Evolutionary conservation across 2,329 filamentous ascomycete species (phyloP).

Genomic region (Teratosphaeriaceae sp.): DNA sequence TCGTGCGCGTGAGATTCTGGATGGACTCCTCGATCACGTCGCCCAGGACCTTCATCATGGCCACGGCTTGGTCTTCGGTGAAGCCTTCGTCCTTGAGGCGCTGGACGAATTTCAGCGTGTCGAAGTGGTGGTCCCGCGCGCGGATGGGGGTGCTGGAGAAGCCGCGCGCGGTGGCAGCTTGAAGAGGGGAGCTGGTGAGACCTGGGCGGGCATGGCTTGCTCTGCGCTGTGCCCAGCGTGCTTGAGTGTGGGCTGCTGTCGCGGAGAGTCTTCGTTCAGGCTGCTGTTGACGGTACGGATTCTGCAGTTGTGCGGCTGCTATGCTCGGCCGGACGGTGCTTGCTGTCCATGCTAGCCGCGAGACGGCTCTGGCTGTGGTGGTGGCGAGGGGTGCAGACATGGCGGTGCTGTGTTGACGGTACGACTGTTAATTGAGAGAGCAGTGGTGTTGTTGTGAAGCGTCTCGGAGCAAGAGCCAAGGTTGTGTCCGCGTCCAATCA

Average conservation of each 20-base stretch:
- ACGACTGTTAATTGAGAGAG: too few species aligned
- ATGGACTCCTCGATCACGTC: constrained; percentile 98
- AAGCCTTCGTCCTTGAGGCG: constrained; percentile 85
- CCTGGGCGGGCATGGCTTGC: not conserved
- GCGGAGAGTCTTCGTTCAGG: constrained; percentile 6
- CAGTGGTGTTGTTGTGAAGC: too few species aligned
- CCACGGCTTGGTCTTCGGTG: constrained; percentile 87
- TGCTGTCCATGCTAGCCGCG: constrained; percentile 6
- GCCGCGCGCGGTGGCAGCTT: constrained; percentile 15
- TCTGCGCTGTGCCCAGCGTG: constrained; percentile 6
- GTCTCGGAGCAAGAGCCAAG: too few species aligned
- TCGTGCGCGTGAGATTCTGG: constrained; percentile 92
- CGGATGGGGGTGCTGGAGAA: constrained; percentile 63
- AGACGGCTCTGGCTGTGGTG: not conserved
- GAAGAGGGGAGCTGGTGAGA: not conserved
- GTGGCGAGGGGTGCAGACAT: not conserved
- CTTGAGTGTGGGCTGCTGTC: constrained; percentile 9
- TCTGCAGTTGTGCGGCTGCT: not conserved
- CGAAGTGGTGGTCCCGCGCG: constrained; percentile 84
- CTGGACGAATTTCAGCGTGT: constrained; percentile 96
- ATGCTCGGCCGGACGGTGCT: constrained; percentile 6
- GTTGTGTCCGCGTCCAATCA: too few species aligned
- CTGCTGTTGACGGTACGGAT: constrained; percentile 1
- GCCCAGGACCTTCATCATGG: constrained; percentile 97
- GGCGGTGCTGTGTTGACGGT: not conserved